A percentile compares a stretch with the other conserved stretches of the same genome.
Conservation (phyloP, 805 yeast species). For the Metschnikowia hibisci region DNA sequence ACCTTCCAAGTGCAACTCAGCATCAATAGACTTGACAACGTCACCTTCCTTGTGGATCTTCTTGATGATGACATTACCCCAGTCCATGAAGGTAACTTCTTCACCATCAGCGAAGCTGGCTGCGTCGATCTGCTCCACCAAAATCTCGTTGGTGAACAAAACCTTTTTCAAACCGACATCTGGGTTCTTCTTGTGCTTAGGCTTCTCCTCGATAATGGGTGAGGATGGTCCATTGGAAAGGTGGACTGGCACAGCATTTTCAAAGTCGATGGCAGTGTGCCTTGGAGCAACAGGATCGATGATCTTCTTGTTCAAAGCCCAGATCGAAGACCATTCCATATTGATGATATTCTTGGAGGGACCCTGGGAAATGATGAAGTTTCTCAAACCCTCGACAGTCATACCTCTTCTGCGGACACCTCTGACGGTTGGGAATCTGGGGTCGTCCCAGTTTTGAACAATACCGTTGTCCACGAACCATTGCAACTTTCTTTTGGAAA, state of each 20-base stretch:
- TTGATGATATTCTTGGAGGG: constrained; percentile 96
- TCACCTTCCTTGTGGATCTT: constrained; percentile 62
- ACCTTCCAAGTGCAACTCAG: constrained; percentile 85
- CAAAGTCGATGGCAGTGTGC: constrained; percentile 70
- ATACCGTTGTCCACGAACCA: constrained; percentile 95
- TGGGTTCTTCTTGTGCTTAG: constrained; percentile 94
- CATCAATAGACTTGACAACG: constrained; percentile 60
- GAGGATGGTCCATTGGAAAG: constrained; percentile 66
- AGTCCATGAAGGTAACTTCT: constrained; percentile 97
- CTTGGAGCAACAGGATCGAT: constrained; percentile 98
- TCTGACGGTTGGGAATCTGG: constrained; percentile 98
- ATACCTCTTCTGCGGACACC: constrained; percentile 99
- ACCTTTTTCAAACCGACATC: constrained; percentile 84
- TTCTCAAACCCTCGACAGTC: constrained; percentile 96
- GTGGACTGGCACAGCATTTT: constrained; percentile 65
- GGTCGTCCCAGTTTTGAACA: constrained; percentile 97
- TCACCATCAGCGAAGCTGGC: constrained; percentile 67
- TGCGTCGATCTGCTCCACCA: constrained; percentile 86
- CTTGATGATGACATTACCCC: constrained; percentile 90
- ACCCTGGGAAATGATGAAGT: constrained; percentile 92
- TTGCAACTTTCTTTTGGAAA: constrained; percentile 96
- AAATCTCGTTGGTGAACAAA: constrained; percentile 55
- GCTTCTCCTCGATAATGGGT: constrained; percentile 65
- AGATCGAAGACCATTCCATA: constrained; percentile 94
- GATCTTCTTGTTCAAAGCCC: constrained; percentile 97